A percentile compares a stretch with the other conserved stretches of the same genome.
phyloP scores from a whole-genome alignment of 805 yeast genomes.

The Metschnikowia lunata region DNA sequence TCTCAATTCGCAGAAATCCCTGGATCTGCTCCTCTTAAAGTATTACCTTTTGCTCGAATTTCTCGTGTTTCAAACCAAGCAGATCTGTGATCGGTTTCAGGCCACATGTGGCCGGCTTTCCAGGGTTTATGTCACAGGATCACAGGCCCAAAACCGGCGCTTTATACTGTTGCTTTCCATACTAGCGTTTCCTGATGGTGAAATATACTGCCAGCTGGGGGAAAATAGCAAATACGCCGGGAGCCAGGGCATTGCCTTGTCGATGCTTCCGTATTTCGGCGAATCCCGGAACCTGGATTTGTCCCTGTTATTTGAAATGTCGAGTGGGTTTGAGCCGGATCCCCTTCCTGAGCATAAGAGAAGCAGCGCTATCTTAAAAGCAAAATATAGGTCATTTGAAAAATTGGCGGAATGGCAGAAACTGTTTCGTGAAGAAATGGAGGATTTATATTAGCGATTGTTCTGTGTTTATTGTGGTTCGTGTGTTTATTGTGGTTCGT shows the following conservation, averaged over 20 bases:
- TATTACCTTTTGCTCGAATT: slow-evolving; percentile 49
- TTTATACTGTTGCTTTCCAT: slow-evolving; percentile 7
- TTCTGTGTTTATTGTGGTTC: too few species aligned
- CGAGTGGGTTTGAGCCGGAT: neutral
- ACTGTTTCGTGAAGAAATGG: slow-evolving; percentile 7
- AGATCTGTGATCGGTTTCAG: slow-evolving; percentile 27
- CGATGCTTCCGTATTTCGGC: slow-evolving; percentile 1
- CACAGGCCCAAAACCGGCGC: slow-evolving; percentile 45
- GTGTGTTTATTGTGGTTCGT: too few species aligned
- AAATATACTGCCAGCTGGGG: neutral
- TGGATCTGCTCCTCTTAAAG: slow-evolving; percentile 32
- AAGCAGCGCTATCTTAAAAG: neutral
- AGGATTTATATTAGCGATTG: neutral
- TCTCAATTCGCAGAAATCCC: slow-evolving; percentile 18
- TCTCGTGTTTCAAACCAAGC: slow-evolving; percentile 46
- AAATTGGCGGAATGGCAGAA: slow-evolving; percentile 14
- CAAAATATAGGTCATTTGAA: slow-evolving; percentile 7
- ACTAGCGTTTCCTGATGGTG: slow-evolving; percentile 6
- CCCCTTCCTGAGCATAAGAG: neutral
- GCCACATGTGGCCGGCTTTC: slow-evolving; percentile 21
- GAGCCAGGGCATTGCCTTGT: slow-evolving; percentile 8
- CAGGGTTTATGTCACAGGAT: slow-evolving; percentile 45
- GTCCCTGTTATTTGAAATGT: neutral
- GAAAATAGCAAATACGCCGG: slow-evolving; percentile 6
- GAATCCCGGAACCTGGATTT: neutral